Evolutionary conservation across 2,329 filamentous ascomycete genomes (phyloP).

Genomic region (Microsporum audouinii): DNA sequence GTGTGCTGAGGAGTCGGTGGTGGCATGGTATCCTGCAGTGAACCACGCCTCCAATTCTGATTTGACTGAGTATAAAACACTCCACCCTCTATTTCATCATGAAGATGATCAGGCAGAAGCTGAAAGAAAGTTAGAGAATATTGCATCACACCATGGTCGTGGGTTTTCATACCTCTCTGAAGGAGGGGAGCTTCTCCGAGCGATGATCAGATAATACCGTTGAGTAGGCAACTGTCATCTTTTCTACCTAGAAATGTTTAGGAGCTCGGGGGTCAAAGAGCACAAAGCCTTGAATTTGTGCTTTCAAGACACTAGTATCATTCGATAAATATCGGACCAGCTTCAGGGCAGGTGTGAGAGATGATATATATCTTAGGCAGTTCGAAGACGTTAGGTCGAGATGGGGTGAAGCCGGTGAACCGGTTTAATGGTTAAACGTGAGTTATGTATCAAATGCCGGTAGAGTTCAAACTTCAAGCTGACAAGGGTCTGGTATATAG

Average conservation of each 20-base stretch:
- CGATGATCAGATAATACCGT: constrained; percentile 5
- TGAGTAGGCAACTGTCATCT: constrained; percentile 11
- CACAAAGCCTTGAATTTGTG: background rate
- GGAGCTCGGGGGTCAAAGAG: background rate
- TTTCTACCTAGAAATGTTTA: background rate
- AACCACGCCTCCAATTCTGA: constrained; percentile 1
- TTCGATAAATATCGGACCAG: background rate
- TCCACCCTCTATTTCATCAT: constrained; percentile 12
- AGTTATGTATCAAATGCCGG: background rate
- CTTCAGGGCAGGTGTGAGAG: background rate
- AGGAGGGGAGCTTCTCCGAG: constrained; percentile 11
- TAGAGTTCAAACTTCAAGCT: background rate
- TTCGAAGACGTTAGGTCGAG: background rate
- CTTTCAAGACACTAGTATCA: background rate
- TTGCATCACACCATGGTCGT: background rate
- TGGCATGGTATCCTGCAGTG: background rate
- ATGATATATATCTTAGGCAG: background rate
- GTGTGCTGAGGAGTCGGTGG: background rate
- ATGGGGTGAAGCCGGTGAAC: background rate
- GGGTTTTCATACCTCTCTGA: constrained; percentile 10
- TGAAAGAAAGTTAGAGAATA: constrained; percentile 6
- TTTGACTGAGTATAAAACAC: constrained; percentile 8
- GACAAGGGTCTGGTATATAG: background rate
- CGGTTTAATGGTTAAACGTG: background rate
- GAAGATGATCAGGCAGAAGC: constrained; percentile 13